A percentile compares a stretch with the other conserved stretches of the same genome.
phyloP scores from a whole-genome alignment of 2,329 filamentous ascomycete genomes.

The Trichophyton schoenleinii region DNA sequence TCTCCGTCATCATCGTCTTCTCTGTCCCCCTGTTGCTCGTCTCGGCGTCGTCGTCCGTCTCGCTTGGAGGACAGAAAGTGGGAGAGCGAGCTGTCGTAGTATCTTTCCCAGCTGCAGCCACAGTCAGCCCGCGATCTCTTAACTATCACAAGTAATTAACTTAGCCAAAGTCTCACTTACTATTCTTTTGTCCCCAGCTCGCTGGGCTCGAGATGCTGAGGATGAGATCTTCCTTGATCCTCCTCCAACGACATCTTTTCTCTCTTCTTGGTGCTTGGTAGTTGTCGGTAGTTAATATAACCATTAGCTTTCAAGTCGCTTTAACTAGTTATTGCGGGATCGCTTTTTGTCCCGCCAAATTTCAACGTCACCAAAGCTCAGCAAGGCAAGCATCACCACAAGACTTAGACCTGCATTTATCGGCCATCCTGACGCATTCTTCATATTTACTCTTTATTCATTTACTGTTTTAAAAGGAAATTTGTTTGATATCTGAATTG shows the following conservation, averaged over 20 bases:
- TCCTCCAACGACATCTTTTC: background rate
- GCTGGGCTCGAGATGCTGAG: constrained; percentile 62
- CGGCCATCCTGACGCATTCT: no score
- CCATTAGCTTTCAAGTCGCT: no score
- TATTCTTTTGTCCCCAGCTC: constrained; percentile 81
- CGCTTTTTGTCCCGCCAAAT: no score
- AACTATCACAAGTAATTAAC: background rate
- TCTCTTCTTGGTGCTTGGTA: background rate
- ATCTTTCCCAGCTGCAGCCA: constrained; percentile 50
- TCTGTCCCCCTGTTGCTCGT: constrained; percentile 8
- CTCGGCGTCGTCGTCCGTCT: background rate
- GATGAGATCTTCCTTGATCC: constrained; percentile 22
- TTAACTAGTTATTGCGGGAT: no score
- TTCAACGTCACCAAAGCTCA: no score
- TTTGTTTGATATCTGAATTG: no score
- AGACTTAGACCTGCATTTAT: no score
- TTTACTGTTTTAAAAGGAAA: no score
- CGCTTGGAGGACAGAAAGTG: constrained; percentile 24
- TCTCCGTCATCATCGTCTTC: constrained; percentile 46
- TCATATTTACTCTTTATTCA: no score
- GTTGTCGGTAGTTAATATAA: background rate
- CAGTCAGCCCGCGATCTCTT: constrained; percentile 4
- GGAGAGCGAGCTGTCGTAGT: constrained; percentile 33
- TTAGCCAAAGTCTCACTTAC: constrained; percentile 48
- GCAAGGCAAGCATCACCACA: no score